Conservation (phyloP, 106 monocot genomes). For the Gastrodia elata region DNA sequence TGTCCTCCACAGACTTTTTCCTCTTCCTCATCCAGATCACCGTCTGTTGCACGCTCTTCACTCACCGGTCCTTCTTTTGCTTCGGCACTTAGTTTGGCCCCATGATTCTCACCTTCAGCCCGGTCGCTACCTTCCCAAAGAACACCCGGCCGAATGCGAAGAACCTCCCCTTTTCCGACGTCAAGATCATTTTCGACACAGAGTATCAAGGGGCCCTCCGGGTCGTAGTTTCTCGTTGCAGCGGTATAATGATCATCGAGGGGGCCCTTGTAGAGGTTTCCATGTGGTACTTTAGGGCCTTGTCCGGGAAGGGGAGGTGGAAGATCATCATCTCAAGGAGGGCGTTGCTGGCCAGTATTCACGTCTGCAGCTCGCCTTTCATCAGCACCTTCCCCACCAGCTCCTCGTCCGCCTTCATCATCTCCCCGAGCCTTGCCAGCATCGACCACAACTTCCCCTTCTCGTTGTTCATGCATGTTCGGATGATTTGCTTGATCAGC, state of each 20-base stretch:
- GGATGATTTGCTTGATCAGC: slow-evolving; percentile 23
- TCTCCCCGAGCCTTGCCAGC: slow-evolving; percentile 14
- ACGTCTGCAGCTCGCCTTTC: slow-evolving; percentile 25
- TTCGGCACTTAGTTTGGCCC: slow-evolving; percentile 20
- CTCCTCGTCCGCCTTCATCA: slow-evolving; percentile 21
- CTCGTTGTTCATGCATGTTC: slow-evolving; percentile 22
- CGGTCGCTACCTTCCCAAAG: slow-evolving; percentile 17
- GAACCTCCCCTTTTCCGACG: slow-evolving; percentile 27
- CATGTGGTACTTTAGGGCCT: slow-evolving; percentile 19
- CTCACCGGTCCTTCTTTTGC: slow-evolving; percentile 24
- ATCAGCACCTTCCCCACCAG: slow-evolving; percentile 21
- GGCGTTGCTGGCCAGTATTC: slow-evolving; percentile 17
- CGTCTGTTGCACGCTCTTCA: slow-evolving; percentile 19
- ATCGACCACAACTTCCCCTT: slow-evolving; percentile 26
- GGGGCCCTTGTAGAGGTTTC: slow-evolving; percentile 24
- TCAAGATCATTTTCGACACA: slow-evolving; percentile 27
- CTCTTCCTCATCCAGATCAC: slow-evolving; percentile 30
- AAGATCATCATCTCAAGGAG: slow-evolving; percentile 33
- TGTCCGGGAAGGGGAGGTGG: slow-evolving; percentile 21
- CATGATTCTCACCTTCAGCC: slow-evolving; percentile 18
- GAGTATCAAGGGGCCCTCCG: slow-evolving; percentile 24
- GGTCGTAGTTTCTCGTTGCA: slow-evolving; percentile 24
- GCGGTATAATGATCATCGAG: slow-evolving; percentile 19
- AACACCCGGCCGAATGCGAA: slow-evolving; percentile 26
- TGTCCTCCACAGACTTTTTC: slow-evolving; percentile 23